phyloP scores from a whole-genome alignment of 2,329 filamentous ascomycete genomes.

The Sporothrix variecibatus region DNA sequence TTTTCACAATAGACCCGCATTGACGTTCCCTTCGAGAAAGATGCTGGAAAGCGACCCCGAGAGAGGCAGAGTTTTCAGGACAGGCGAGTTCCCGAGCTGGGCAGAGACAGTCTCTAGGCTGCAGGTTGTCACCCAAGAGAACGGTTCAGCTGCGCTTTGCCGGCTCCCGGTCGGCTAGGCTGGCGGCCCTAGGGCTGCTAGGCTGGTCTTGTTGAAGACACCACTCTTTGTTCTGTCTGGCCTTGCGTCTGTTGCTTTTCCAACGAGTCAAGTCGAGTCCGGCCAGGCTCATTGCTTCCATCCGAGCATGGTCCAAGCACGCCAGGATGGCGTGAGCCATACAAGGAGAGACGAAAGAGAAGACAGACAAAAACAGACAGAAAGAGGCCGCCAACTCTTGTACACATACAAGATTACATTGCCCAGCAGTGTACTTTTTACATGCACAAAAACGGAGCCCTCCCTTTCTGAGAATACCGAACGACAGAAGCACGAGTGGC shows the following conservation, averaged over 20 bases:
- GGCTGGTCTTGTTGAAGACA: neutral
- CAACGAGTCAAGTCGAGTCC: neutral
- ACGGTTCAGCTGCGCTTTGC: neutral
- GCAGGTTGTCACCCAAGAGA: neutral
- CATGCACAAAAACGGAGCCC: neutral
- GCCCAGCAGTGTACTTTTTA: neutral
- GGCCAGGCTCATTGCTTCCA: neutral
- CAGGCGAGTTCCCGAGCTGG: neutral
- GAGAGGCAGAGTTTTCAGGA: neutral
- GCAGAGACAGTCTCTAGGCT: neutral
- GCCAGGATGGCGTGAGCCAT: neutral
- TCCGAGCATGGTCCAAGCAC: neutral
- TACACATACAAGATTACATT: no score
- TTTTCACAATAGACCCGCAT: slow-evolving; percentile 3
- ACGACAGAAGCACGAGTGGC: neutral
- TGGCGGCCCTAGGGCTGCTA: neutral
- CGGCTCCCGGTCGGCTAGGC: slow-evolving; percentile 14
- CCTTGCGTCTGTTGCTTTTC: neutral
- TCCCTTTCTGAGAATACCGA: neutral
- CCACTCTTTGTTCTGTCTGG: neutral
- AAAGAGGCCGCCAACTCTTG: neutral
- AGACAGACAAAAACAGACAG: no score
- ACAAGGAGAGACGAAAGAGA: neutral
- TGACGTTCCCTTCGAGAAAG: slow-evolving; percentile 16
- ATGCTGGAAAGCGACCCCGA: neutral